phyloP scores from a whole-genome alignment of 2,329 filamentous ascomycete genomes.

The Emericellopsis atlantica region DNA sequence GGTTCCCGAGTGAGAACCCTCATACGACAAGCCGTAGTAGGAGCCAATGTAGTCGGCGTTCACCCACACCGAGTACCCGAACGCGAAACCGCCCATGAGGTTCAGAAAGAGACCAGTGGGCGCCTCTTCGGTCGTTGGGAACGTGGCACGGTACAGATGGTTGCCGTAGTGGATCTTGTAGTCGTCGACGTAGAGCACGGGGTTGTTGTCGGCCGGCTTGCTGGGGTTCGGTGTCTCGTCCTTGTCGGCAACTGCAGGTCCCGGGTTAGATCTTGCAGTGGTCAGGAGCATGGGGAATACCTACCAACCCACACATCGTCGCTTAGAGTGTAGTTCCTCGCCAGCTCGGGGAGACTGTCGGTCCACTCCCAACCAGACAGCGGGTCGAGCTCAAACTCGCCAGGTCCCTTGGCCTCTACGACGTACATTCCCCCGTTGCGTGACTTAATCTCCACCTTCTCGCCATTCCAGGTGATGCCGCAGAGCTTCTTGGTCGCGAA shows the following conservation, averaged over 20 bases:
- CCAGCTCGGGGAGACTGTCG: conserved; percentile 35
- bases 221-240: conserved; percentile 33
- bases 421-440: conserved; percentile 13
- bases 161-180: conserved; percentile 41
- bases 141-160: conserved; percentile 41
- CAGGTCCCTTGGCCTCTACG: conserved; percentile 12
- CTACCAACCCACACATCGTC: conserved; percentile 27
- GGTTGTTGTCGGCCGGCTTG: conserved; percentile 33
- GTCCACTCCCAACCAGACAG: conserved; percentile 31
- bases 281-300: neutral
- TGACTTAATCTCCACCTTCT: conserved; percentile 15
- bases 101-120: conserved; percentile 33
- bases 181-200: conserved; percentile 43
- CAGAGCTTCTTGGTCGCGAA: conserved; percentile 32
- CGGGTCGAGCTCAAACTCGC: conserved; percentile 20
- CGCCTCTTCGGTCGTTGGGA: conserved; percentile 21
- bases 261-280: too few relatives aligned
- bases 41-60: conserved; percentile 45
- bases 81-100: conserved; percentile 39
- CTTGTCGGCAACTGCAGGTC: conserved; percentile 26
- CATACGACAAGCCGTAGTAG: conserved; percentile 33
- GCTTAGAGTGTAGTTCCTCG: conserved; percentile 26
- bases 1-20: conserved; percentile 14
- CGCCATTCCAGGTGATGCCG: conserved; percentile 38
- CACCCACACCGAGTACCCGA: conserved; percentile 44